Evolutionary conservation across 2,329 filamentous ascomycete species (phyloP).

Genomic region (Trichoderma oligosporum): DNA sequence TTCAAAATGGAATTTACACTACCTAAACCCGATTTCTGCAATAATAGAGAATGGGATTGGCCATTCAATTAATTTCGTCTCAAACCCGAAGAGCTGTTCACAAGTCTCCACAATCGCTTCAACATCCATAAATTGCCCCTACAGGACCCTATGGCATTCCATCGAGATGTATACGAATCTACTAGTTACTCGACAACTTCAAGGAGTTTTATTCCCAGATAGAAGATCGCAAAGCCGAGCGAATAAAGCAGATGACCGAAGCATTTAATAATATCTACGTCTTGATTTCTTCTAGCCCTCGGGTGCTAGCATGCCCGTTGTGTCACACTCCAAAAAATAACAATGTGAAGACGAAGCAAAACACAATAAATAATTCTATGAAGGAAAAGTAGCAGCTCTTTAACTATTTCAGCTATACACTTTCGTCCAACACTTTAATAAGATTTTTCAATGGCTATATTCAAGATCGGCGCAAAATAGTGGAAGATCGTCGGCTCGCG

Average conservation of each 20-base stretch:
- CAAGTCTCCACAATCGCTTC: neutral
- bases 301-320: neutral
- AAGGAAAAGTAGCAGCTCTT: neutral
- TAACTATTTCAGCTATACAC: neutral
- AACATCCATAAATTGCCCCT: neutral
- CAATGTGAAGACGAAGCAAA: neutral
- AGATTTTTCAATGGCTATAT: neutral
- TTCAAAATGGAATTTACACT: neutral
- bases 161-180: neutral
- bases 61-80: neutral
- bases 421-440: neutral
- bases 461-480: neutral
- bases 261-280: neutral
- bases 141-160: neutral
- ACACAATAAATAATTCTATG: neutral
- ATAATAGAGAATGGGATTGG: neutral
- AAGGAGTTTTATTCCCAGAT: neutral
- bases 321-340: neutral
- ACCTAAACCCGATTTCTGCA: neutral
- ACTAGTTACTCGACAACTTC: neutral
- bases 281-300: neutral
- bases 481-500: neutral
- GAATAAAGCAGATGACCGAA: neutral
- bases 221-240: neutral
- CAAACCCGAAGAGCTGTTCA: neutral